Base-by-base conservation (phyloP, 768 basidiomycete species). In the Mycena belliarum region DNA sequence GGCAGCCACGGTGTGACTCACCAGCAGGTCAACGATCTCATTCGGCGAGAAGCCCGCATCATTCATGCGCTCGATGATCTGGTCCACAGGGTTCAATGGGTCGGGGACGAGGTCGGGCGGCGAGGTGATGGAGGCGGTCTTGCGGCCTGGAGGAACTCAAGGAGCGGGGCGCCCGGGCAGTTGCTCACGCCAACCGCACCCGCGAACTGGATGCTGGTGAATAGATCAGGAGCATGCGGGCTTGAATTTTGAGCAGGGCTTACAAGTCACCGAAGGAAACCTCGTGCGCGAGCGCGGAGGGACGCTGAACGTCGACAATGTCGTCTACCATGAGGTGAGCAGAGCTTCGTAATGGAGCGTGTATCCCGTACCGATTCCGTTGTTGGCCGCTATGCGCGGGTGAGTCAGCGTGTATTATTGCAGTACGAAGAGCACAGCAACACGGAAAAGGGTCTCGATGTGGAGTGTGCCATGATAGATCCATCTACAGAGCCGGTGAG, bases 241-340 rank as follows among this genome's bases (percentile, higher is more conserved):
- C n/a, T n/a, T n/a, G 9, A 3, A 25, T 24, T 3, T 24, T 43
- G 15, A 24, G 23, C 3, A 15, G 6, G 10, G n/a, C 35, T 14
- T 6, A 76, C 75, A 77, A 72, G 63, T 77, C 76, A 23, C 73
- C 76, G 32, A 69, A 68, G 7, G 72, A 69, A 8, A 76, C 69
- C 15, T 66, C 61, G 48, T 72, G 70, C 24, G 54, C 65, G 43
- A 66, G 52, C 12, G 73, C 65, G 61, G 75, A 69, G 7, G 68
- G 70, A 16, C 63, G 58, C 63, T 76, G 68, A 4, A 43, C 53
- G 3, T 67, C 65, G 20, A 73, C 67, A 38, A 75, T 72, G 8
- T 74, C 74, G 62, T 74, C 74, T 55, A 69, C 52, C 44, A 57
- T 16, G 18, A 6, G 25, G 11, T 44, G 43, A 44, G 15, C 16